These are phyloP conservation scores for Sporothrix humicola DNA, from an alignment of 2,329 filamentous ascomycete genomes.

Conservation along the genomic window DNA sequence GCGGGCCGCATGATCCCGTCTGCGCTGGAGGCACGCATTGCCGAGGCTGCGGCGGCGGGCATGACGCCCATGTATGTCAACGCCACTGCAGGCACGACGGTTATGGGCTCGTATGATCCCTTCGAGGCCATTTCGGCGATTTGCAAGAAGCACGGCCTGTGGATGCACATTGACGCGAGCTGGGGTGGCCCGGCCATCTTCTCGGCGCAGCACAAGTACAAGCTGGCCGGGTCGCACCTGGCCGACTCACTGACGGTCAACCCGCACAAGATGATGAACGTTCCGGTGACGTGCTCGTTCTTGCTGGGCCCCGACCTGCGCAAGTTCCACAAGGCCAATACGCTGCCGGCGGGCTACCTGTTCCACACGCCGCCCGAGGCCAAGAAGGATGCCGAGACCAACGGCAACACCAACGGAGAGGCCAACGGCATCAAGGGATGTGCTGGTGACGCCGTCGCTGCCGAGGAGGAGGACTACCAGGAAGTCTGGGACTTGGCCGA, in stretches of 20 bases:
- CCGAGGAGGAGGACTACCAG: constrained; percentile 39
- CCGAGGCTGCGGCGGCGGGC: constrained; percentile 66
- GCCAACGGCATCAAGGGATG: not conserved
- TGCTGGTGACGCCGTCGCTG: constrained; percentile 75
- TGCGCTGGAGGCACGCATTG: constrained; percentile 67
- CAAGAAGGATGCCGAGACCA: constrained; percentile 49
- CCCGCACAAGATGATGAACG: constrained; percentile 96
- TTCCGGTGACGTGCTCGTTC: constrained; percentile 89
- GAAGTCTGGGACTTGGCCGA: constrained; percentile 91
- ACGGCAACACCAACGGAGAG: not conserved
- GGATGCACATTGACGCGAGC: constrained; percentile 91
- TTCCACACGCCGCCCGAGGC: constrained; percentile 62
- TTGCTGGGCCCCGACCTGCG: constrained; percentile 77
- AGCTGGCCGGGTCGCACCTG: constrained; percentile 72
- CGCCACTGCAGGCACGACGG: constrained; percentile 92
- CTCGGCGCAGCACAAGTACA: constrained; percentile 64
- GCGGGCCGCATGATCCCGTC: constrained; percentile 72
- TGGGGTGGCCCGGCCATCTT: constrained; percentile 91
- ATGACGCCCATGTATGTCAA: constrained; percentile 93
- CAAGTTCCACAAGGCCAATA: constrained; percentile 83
- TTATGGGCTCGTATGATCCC: constrained; percentile 86
- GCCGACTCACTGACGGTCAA: constrained; percentile 87
- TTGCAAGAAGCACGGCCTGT: constrained; percentile 74
- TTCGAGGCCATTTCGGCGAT: constrained; percentile 72
- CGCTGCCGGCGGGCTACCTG: constrained; percentile 82